Evolutionary conservation across 73 alveolate species (phyloP), one percentile per base, ranked within the genome.

Genomic region (Paraurostyla sp.): DNA sequence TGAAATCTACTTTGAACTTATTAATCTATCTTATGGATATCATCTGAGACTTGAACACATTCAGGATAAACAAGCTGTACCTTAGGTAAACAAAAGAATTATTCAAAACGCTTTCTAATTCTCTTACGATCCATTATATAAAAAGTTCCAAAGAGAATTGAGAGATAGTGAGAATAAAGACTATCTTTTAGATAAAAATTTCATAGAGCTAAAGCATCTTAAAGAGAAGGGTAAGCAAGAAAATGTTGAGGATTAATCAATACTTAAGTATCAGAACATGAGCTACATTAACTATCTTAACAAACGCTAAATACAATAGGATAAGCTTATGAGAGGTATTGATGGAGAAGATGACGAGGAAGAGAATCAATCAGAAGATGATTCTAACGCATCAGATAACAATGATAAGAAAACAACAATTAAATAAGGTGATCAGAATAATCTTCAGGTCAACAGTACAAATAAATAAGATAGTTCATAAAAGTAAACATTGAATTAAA

Each of bases 91-190:
- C 23, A 51, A 54, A 40, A 50, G 62, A 50, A 38, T 78, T 3
- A 29, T 32, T 54, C 42, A 78, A 35, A 22, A 78, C 6, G 81
- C 82, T n/a, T 85, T 85, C 71, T 43, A 85, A 52, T 85, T 85
- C 49, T 36, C 73, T n/a, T 85, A 60, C 46, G 83, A 85, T 38
- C 88, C 93, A 7, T 9, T 85, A 0, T 33, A 33, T 42, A 85
- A 85, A 33, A 68, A 54, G 33, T 85, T 40, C 30, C 33, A 49
- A 32, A 45, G 93, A 50, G 93, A 85, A 36, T 60, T 85, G 11
- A 68, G 93, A 59, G 93, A 85, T 33, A 18, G 43, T 2, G 93
- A 85, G 16, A 85, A 59, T 50, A 85, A 54, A 40, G 82, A 68
- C 11, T 48, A 20, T n/a, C 46, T 60, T 11, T 32, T 68, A 1